Evolutionary conservation across 2,329 filamentous ascomycete species (phyloP).

Genomic region (Ilyonectria sp.): DNA sequence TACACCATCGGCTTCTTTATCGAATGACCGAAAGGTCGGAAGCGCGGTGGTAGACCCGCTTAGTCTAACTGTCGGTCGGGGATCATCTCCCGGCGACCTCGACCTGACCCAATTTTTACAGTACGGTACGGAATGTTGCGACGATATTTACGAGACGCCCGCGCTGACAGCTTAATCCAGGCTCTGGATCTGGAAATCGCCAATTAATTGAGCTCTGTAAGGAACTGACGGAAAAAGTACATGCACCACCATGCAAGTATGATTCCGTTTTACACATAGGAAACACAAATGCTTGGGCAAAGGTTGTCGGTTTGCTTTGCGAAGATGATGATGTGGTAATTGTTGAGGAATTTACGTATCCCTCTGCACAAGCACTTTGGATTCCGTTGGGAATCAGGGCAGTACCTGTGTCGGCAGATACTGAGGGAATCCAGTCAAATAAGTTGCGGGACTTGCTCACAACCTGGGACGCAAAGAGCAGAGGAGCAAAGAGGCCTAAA

Average conservation of each 20-base stretch:
- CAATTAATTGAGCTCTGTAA: constrained; percentile 33
- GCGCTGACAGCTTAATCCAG: constrained; percentile 12
- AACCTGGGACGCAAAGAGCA: constrained; percentile 41
- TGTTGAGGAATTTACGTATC: constrained; percentile 51
- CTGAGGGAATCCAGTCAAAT: constrained; percentile 44
- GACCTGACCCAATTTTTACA: constrained; percentile 40
- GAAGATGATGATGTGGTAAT: constrained; percentile 50
- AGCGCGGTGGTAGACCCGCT: not conserved
- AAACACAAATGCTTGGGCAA: constrained; percentile 52
- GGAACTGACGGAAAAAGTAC: constrained; percentile 41
- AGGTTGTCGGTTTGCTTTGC: constrained; percentile 49
- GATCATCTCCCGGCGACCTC: constrained; percentile 21
- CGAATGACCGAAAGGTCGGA: not conserved
- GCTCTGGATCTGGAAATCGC: constrained; percentile 37
- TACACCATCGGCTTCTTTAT: constrained; percentile 12
- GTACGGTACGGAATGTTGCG: constrained; percentile 25
- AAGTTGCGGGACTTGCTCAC: constrained; percentile 38
- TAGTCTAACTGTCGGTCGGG: constrained; percentile 21
- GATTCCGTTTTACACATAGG: constrained; percentile 48
- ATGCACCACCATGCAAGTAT: constrained; percentile 40
- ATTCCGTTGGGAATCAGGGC: constrained; percentile 47
- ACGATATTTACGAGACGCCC: no score
- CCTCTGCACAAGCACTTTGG: constrained; percentile 51
- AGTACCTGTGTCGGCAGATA: constrained; percentile 46
- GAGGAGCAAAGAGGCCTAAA: constrained; percentile 31